Evolutionary conservation across 768 basidiomycete genomes (phyloP).

Genomic region (Collybiopsis luxurians): DNA sequence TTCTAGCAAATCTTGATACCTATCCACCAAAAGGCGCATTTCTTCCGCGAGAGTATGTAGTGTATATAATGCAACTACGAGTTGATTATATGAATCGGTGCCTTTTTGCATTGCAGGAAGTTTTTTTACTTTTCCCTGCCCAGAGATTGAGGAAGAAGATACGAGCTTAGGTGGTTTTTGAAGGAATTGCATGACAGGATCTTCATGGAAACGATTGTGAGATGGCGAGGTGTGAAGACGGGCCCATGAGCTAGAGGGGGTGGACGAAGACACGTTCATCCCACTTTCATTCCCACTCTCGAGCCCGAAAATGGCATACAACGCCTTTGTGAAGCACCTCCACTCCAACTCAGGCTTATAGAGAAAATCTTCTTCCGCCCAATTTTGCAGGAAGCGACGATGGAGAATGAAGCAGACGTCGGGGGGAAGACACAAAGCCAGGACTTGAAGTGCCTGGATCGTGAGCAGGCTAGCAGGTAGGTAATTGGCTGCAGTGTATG

Average conservation of each 20-base stretch:
- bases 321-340: slow-evolving; percentile 49
- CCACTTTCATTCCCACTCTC: not conserved
- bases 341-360: slow-evolving; percentile 51
- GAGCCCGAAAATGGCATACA: slow-evolving; percentile 46
- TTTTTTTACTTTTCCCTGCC: slow-evolving; percentile 11
- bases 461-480: slow-evolving; percentile 56
- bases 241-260: slow-evolving; percentile 42
- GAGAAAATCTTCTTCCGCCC: slow-evolving; percentile 47
- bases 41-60: slow-evolving; percentile 81
- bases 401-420: slow-evolving; percentile 58
- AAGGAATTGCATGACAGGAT: slow-evolving; percentile 51
- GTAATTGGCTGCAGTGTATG: slow-evolving; percentile 52
- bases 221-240: slow-evolving; percentile 42
- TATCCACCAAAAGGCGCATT: slow-evolving; percentile 53
- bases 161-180: slow-evolving; percentile 22
- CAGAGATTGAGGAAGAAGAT: slow-evolving; percentile 16
- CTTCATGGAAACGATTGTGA: slow-evolving; percentile 52
- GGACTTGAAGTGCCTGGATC: slow-evolving; percentile 53
- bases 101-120: not conserved
- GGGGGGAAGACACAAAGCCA: slow-evolving; percentile 59
- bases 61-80: slow-evolving; percentile 64
- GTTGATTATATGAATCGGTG: slow-evolving; percentile 26
- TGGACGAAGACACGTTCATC: not conserved
- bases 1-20: slow-evolving; percentile 51
- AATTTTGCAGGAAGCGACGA: slow-evolving; percentile 49